phyloP scores from a whole-genome alignment of 225 moss, liverwort and hornwort genomes.

The Pseudisothecium myosuroides region DNA sequence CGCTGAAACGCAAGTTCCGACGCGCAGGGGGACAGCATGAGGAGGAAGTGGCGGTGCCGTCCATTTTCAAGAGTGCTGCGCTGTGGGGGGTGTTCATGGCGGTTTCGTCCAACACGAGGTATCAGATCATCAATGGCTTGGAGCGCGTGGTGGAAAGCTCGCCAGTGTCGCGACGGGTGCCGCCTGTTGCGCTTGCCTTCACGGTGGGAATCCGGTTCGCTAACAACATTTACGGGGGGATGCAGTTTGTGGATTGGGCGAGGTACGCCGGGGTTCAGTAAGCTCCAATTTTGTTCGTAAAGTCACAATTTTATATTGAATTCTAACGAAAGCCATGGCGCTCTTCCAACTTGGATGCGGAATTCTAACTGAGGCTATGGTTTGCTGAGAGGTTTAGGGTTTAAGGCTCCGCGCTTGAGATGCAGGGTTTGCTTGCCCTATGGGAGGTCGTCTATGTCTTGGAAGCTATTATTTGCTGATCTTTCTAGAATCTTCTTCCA shows the following conservation, averaged over 20 bases:
- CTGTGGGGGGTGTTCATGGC: constrained; percentile 94
- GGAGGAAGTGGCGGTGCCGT: constrained; percentile 85
- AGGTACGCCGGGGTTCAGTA: constrained; percentile 77
- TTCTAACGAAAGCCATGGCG: neutral
- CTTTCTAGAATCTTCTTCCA: neutral
- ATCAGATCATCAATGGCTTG: constrained; percentile 89
- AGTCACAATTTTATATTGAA: neutral
- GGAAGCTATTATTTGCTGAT: neutral
- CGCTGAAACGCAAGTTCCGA: constrained; percentile 63
- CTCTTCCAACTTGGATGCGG: neutral
- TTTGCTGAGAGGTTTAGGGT: neutral
- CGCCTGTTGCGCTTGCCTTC: constrained; percentile 65
- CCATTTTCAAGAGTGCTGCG: constrained; percentile 70
- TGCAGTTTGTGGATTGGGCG: constrained; percentile 99
- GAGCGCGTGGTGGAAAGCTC: constrained; percentile 91
- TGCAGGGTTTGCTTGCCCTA: neutral
- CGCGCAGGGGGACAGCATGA: constrained; percentile 14
- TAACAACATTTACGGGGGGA: constrained; percentile 87
- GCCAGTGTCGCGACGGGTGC: constrained; percentile 39
- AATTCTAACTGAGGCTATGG: neutral
- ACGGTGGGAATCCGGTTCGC: constrained; percentile 90
- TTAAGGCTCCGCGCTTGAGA: neutral
- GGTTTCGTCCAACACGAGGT: constrained; percentile 84
- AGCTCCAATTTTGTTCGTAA: neutral
- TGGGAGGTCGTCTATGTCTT: no score